Conservation (phyloP, 2,329 filamentous ascomycete species). For the Myriangium duriaei region DNA sequence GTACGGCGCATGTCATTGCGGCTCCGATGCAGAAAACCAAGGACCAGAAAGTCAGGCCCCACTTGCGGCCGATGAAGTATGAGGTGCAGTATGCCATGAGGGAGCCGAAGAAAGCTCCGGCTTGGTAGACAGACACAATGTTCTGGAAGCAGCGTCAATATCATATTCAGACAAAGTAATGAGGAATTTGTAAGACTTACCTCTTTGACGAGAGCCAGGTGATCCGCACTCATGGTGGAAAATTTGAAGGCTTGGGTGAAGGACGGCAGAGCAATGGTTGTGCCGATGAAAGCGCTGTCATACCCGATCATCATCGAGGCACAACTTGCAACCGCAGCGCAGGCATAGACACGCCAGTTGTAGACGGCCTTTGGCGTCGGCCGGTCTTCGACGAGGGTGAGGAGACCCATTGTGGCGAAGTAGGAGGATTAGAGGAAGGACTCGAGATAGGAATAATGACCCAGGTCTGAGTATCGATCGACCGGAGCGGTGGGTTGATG, state of each 20-base stretch:
- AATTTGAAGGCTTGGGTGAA: slow-evolving; percentile 60
- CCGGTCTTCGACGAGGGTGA: slow-evolving; percentile 28
- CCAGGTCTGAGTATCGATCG: too few species aligned
- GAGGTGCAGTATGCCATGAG: slow-evolving; percentile 53
- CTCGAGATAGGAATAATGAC: too few species aligned
- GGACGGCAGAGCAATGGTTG: slow-evolving; percentile 56
- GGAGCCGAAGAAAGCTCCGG: slow-evolving; percentile 73
- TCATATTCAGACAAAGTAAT: too few species aligned
- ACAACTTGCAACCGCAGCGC: slow-evolving; percentile 42
- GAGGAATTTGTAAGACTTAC: too few species aligned
- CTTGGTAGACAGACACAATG: slow-evolving; percentile 72
- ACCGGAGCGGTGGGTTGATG: too few species aligned
- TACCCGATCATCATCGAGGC: slow-evolving; percentile 48
- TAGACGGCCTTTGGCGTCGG: slow-evolving; percentile 46
- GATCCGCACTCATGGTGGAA: slow-evolving; percentile 30
- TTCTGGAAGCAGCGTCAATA: too few species aligned
- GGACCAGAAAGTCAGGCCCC: slow-evolving; percentile 49
- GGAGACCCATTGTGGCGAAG: slow-evolving; percentile 23
- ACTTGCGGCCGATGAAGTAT: slow-evolving; percentile 55
- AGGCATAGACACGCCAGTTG: slow-evolving; percentile 47
- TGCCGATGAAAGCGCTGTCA: slow-evolving; percentile 69
- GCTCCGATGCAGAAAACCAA: slow-evolving; percentile 57
- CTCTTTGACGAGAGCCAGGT: slow-evolving; percentile 50
- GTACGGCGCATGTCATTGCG: slow-evolving; percentile 55
- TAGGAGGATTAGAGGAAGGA: too few species aligned